Percentiles rank a stretch among this genome's conserved stretches.
Conservation (phyloP, 2,329 filamentous ascomycete genomes). For the Diplodia sapinea region DNA sequence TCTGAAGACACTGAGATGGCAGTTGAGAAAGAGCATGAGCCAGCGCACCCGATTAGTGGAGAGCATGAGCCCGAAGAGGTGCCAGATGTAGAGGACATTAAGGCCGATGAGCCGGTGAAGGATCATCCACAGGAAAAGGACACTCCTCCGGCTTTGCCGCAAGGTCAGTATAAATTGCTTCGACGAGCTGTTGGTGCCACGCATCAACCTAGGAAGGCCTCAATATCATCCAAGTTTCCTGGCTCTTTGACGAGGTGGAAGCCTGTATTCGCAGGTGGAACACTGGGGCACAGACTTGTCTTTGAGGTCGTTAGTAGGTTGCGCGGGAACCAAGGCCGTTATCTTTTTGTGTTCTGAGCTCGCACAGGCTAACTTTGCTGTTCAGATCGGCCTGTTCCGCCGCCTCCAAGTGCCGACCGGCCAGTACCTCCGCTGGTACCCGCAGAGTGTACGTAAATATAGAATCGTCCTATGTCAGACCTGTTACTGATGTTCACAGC, state of each 20-base stretch:
- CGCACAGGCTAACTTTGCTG: background rate
- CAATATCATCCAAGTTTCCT: slow-evolving; percentile 40
- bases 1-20: slow-evolving; percentile 50
- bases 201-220: slow-evolving; percentile 37
- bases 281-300: slow-evolving; percentile 47
- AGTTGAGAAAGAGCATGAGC: slow-evolving; percentile 59
- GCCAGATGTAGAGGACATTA: slow-evolving; percentile 61
- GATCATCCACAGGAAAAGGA: slow-evolving; percentile 47
- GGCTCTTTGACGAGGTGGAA: slow-evolving; percentile 41
- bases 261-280: slow-evolving; percentile 42
- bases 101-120: slow-evolving; percentile 50
- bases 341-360: background rate
- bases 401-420: slow-evolving; percentile 37
- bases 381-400: slow-evolving; percentile 50
- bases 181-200: slow-evolving; percentile 40
- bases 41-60: slow-evolving; percentile 50
- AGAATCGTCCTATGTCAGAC: background rate
- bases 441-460: slow-evolving; percentile 40
- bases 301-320: slow-evolving; percentile 49
- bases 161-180: slow-evolving; percentile 57
- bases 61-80: slow-evolving; percentile 54
- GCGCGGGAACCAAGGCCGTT: slow-evolving; percentile 17
- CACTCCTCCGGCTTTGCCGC: slow-evolving; percentile 51
- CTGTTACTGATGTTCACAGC: slow-evolving; percentile 52
- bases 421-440: slow-evolving; percentile 45